These are phyloP conservation scores for Deuterostichococcus epilithicus DNA, from an alignment of 139 green algal species.

Conservation along the genomic window DNA sequence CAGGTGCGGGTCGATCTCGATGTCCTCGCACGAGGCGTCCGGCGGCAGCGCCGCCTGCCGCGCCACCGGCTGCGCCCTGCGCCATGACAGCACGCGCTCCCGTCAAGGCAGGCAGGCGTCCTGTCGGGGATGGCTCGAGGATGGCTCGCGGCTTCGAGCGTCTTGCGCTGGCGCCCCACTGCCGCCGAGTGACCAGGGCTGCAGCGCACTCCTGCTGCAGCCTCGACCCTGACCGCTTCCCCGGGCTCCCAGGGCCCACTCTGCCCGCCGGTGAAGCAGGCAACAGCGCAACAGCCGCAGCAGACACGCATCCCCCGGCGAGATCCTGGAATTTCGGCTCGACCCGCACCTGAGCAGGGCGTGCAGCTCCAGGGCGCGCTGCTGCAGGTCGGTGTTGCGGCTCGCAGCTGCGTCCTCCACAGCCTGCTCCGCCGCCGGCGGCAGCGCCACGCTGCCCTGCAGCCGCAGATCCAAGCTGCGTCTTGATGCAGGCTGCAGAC, in stretches of 20 bases:
- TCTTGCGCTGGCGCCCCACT: too few relatives aligned
- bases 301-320: too few relatives aligned
- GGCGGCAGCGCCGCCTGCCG: conserved; percentile 51
- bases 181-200: too few relatives aligned
- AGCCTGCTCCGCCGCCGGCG: conserved; percentile 37
- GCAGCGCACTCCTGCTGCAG: too few relatives aligned
- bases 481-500: neutral
- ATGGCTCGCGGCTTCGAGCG: too few relatives aligned
- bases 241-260: too few relatives aligned
- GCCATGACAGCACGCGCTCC: neutral
- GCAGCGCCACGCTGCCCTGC: conserved; percentile 14
- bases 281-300: too few relatives aligned
- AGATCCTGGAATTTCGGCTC: too few relatives aligned
- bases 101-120: too few relatives aligned
- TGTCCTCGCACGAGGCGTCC: conserved; percentile 68
- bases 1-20: conserved; percentile 51
- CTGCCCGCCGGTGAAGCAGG: too few relatives aligned
- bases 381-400: conserved; percentile 75
- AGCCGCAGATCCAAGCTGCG: neutral
- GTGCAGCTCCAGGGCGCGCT: conserved; percentile 78
- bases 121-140: too few relatives aligned
- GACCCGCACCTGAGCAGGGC: conserved; percentile 66
- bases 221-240: too few relatives aligned
- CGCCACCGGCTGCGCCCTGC: neutral
- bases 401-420: conserved; percentile 31